Percentiles rank a stretch among this genome's conserved stretches.
These are phyloP conservation scores for Pyrrhoderma noxium DNA, from an alignment of 1,284 basidiomycete species.

Conservation along the genomic window DNA sequence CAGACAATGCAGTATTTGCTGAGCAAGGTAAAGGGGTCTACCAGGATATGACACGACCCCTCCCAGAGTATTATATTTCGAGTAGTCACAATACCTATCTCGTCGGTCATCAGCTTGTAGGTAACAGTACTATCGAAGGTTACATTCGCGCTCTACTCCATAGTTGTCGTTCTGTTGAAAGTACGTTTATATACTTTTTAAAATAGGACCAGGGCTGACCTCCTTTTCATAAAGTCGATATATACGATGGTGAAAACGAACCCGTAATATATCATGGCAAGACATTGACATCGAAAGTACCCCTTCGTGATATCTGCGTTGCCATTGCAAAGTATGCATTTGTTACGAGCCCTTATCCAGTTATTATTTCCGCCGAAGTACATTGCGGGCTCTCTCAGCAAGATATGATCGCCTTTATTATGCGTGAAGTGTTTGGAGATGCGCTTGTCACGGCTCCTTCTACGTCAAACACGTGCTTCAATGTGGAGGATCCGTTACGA, in stretches of 20 bases:
- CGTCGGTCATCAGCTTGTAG: constrained; percentile 89
- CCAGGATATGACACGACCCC: constrained; percentile 74
- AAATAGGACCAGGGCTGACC: neutral
- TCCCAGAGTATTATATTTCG: constrained; percentile 88
- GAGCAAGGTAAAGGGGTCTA: constrained; percentile 35
- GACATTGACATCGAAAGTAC: constrained; percentile 84
- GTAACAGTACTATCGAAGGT: constrained; percentile 91
- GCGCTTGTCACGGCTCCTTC: constrained; percentile 56
- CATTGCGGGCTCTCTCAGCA: constrained; percentile 85
- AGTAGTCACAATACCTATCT: constrained; percentile 98
- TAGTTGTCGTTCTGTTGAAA: constrained; percentile 87
- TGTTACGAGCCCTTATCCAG: constrained; percentile 85
- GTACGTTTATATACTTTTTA: constrained; percentile 40
- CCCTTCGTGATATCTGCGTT: constrained; percentile 77
- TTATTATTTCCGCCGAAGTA: constrained; percentile 93
- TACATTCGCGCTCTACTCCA: constrained; percentile 91
- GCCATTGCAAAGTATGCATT: constrained; percentile 94
- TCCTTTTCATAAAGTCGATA: constrained; percentile 60
- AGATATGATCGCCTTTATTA: constrained; percentile 72
- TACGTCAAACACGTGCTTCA: no score
- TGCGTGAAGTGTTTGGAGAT: constrained; percentile 75
- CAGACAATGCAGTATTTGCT: constrained; percentile 53
- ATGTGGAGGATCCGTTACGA: constrained; percentile 31
- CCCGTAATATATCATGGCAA: constrained; percentile 88
- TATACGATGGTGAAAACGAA: constrained; percentile 83